Percentiles rank a stretch among this genome's conserved stretches.
Conservation (phyloP, 2,329 filamentous ascomycete species). For the Aureobasidium sp. region DNA sequence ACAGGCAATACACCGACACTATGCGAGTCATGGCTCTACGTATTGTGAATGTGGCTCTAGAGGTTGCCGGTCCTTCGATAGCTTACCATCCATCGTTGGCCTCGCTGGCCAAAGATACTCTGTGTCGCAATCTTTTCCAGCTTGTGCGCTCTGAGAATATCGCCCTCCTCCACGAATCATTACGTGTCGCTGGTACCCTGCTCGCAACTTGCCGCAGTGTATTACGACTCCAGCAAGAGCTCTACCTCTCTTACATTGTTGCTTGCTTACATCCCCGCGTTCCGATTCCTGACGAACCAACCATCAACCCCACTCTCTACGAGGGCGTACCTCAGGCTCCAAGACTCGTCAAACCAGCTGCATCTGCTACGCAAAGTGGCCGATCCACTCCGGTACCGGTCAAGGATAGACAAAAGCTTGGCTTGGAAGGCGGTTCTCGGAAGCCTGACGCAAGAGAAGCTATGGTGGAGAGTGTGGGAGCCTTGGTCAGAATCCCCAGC, state of each 20-base stretch:
- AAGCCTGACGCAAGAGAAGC: constrained; percentile 94
- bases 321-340: constrained; percentile 87
- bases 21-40: constrained; percentile 96
- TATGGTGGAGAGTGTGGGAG: constrained; percentile 95
- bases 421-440: constrained; percentile 80
- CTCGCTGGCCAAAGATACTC: constrained; percentile 78
- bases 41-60: constrained; percentile 93
- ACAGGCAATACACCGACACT: constrained; percentile 83
- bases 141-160: constrained; percentile 94
- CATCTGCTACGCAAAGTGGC: constrained; percentile 68
- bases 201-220: constrained; percentile 84
- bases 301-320: constrained; percentile 86
- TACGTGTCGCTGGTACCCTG: constrained; percentile 84
- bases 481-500: constrained; percentile 81
- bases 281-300: constrained; percentile 81
- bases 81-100: constrained; percentile 84
- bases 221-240: constrained; percentile 90
- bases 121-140: constrained; percentile 93
- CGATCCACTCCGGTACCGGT: constrained; percentile 83
- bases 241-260: constrained; percentile 89
- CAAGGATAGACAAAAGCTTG: constrained; percentile 85
- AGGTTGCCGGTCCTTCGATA: constrained; percentile 92
- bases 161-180: constrained; percentile 83
- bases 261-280: constrained; percentile 90
- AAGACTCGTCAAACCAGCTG: constrained; percentile 70